A percentile compares a stretch with the other conserved stretches of the same genome.
phyloP scores from a whole-genome alignment of 2,329 filamentous ascomycete genomes.

The Phialophora chinensis region DNA sequence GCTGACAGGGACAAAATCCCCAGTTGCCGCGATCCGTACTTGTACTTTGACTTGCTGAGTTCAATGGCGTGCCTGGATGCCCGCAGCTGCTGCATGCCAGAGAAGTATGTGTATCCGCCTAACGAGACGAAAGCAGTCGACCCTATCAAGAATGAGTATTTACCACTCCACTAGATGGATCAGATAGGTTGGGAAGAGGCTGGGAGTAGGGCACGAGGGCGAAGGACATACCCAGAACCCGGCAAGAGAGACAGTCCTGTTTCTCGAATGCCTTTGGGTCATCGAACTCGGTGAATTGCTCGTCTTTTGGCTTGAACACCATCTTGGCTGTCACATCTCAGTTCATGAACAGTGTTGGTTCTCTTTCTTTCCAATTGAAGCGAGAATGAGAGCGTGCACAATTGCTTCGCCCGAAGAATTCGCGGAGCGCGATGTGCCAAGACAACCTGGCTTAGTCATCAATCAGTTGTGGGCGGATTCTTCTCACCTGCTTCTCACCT shows the following conservation, averaged over 20 bases:
- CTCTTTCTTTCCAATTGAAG: not conserved
- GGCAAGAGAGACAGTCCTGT: constrained; percentile 73
- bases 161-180: not conserved
- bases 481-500: not conserved
- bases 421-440: not conserved
- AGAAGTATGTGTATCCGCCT: constrained; percentile 77
- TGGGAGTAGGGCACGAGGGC: too few species aligned
- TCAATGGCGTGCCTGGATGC: constrained; percentile 67
- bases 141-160: constrained; percentile 55
- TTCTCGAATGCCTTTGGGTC: constrained; percentile 26
- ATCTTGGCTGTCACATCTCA: not conserved
- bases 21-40: constrained; percentile 71
- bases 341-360: not conserved
- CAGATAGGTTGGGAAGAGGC: not conserved
- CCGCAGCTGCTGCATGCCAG: constrained; percentile 73
- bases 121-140: constrained; percentile 77
- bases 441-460: not conserved
- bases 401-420: not conserved
- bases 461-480: too few species aligned
- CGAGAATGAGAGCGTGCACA: not conserved
- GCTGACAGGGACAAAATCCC: constrained; percentile 73
- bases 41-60: constrained; percentile 71
- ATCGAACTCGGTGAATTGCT: constrained; percentile 21
- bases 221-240: constrained; percentile 67
- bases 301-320: constrained; percentile 16